Base-by-base conservation (phyloP, 179 eudicot genomes). In the Spinacia oleracea region DNA sequence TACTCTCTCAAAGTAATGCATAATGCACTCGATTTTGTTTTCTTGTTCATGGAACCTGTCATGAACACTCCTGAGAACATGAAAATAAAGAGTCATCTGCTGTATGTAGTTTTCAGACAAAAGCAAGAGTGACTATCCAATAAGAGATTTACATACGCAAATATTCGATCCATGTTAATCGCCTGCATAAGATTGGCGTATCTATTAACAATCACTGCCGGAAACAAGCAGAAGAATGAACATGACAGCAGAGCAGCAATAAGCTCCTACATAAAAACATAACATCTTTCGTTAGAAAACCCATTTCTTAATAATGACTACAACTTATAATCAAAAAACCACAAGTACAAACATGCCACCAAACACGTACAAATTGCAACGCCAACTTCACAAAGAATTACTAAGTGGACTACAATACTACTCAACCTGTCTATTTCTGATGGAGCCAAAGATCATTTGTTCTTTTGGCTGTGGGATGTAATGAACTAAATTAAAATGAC, bases 201-300 rank as follows among this genome's bases (percentile, higher is more conserved):
- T 89, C 97, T 90, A 75, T 79, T 66, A 64, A 79, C 77, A 32
- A 53, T 53, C 58, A 53, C 58, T 9, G 77, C 75, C 66, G 97
- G 98, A 86, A 90, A 95, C 87, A 95, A 87, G 87, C 97, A 95
- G 84, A 95, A 90, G 84, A 95, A 87, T 65, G 97, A 88, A 75
- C 98, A 95, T 45, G 89, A 84, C 77, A 95, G 91, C 82, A 95
- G 88, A 82, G 97, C 92, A 76, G 92, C 97, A 80, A 91, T 89
- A 87, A 95, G 84, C 84, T 95, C 98, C 98, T 95, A 91, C 58
- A 80, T 58, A 81, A 25, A 69, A 82, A 53, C 43, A 70, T 7
- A 77, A 45, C 25, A 5, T 23, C 21, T 48, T 48, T 6, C 53
- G 4, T 48, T 9, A 48, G 53, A 48, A 48, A 48, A 48, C 0